Base-by-base conservation (phyloP, 129 eudicot genomes). In the Artemisia argyi region DNA sequence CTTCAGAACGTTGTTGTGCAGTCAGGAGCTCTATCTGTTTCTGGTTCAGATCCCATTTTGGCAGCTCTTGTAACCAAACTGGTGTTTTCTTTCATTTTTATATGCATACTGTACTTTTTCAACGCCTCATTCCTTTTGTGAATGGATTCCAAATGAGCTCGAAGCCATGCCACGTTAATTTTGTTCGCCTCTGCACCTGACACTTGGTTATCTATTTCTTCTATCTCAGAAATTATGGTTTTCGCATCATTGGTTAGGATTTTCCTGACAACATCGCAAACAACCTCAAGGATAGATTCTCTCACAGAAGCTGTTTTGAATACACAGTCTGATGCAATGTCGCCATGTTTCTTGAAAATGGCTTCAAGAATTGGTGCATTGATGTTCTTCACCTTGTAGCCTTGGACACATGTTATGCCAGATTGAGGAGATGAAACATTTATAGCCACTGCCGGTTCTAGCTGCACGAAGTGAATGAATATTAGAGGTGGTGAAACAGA, bases 31-130 rank as follows among this genome's bases (percentile, higher is more conserved):
- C 72, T 9, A 53, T 75, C 12, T 24, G 55, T 32, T 75, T 77
- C 69, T 60, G 54, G 30, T 72, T 53, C 49, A 83, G 52, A 15
- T 83, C 81, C 81, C 32, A 11, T 59, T 58, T 44, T 26, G 11
- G 81, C 78, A 5, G 75, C 26, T 66, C 6, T 12, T 51, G 15
- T 51, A 51, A 51, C 56, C 56, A 12, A 3, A 51, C 15, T 51
- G 56, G 6, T 51, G 17, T 51, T 51, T 11, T 12, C 56, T 51
- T 51, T 51, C 56, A 16, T 51, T 51, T 51, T 13, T 11, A 51
- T 12, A 51, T 12, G 56, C 56, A 51, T 3, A 15, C 7, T 13
- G 56, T 14, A 51, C 56, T 16, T 51, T 51, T 51, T 51, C 56
- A 16, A 12, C 3, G 17, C 56, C 7, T 51, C 56, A 0, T 51